Percentiles rank a stretch among this genome's conserved stretches.
Evolutionary conservation across 768 basidiomycete genomes (phyloP).

Genomic region (Auricularia cornea): DNA sequence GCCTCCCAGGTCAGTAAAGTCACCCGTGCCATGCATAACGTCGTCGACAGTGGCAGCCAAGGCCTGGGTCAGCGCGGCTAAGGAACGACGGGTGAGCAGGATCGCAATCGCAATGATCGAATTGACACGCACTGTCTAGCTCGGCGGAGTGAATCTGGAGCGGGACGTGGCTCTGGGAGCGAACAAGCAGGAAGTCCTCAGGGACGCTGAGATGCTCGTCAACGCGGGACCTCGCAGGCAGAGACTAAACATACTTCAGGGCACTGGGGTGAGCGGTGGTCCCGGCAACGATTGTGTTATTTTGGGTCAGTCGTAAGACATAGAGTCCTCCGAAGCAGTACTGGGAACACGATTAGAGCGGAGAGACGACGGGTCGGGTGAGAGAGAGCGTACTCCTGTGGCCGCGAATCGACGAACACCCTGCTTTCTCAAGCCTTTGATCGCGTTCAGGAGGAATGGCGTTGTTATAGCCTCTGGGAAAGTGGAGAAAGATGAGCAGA

Average conservation of each 20-base stretch:
- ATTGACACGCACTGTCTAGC: neutral
- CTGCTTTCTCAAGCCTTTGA: neutral
- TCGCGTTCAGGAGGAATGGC: neutral
- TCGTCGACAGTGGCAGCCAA: neutral
- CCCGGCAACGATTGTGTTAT: neutral
- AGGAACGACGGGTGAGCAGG: too few species aligned
- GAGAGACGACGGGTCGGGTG: neutral
- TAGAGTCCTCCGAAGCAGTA: neutral
- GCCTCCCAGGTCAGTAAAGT: neutral
- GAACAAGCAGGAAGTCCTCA: neutral
- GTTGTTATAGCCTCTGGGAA: neutral
- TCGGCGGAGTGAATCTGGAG: neutral
- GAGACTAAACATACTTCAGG: neutral
- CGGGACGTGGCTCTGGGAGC: neutral
- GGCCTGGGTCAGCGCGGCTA: neutral
- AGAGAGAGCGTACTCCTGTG: neutral
- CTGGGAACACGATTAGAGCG: neutral
- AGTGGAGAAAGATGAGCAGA: neutral
- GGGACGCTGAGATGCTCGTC: neutral
- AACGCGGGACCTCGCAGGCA: too few species aligned
- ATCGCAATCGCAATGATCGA: neutral
- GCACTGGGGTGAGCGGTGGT: neutral
- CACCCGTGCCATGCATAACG: neutral
- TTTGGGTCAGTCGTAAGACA: neutral
- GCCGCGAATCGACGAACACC: neutral